Evolutionary conservation across 441 rosid genomes (phyloP).

Genomic region (Metrosideros polymorpha): DNA sequence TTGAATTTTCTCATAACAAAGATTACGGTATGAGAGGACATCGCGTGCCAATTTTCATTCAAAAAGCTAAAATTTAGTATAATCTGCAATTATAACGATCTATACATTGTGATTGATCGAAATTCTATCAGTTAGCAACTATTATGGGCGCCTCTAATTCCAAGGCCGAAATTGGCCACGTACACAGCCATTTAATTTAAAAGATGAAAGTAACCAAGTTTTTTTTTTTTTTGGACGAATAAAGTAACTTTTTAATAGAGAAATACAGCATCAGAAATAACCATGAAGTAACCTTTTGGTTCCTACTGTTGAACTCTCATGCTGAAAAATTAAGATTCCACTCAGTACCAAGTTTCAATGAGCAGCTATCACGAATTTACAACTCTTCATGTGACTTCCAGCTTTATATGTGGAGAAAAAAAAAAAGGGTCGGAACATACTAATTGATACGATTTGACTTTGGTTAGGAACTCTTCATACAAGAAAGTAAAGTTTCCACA

Average conservation of each 20-base stretch:
- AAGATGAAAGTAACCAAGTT: background rate
- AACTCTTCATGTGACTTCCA: background rate
- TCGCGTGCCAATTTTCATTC: too few species aligned
- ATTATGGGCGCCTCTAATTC: too few species aligned
- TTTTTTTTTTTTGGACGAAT: too few species aligned
- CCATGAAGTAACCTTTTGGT: background rate
- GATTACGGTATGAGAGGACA: too few species aligned
- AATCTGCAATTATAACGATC: too few species aligned
- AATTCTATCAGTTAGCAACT: too few species aligned
- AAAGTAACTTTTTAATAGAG: background rate
- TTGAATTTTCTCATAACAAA: too few species aligned
- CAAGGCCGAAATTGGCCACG: too few species aligned
- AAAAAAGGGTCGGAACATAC: background rate
- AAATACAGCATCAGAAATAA: background rate
- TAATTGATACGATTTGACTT: background rate
- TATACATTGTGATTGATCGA: too few species aligned
- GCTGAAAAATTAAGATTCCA: background rate
- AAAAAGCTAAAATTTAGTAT: too few species aligned
- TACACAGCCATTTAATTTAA: too few species aligned
- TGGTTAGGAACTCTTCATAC: background rate
- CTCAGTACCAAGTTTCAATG: background rate
- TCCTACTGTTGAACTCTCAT: background rate
- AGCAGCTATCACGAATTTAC: background rate
- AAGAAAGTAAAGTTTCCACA: background rate
- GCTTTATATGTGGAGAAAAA: background rate